A percentile compares a stretch with the other conserved stretches of the same genome.
Evolutionary conservation across 2,329 filamentous ascomycete genomes (phyloP).

Genomic region (Aureobasidium sp.): DNA sequence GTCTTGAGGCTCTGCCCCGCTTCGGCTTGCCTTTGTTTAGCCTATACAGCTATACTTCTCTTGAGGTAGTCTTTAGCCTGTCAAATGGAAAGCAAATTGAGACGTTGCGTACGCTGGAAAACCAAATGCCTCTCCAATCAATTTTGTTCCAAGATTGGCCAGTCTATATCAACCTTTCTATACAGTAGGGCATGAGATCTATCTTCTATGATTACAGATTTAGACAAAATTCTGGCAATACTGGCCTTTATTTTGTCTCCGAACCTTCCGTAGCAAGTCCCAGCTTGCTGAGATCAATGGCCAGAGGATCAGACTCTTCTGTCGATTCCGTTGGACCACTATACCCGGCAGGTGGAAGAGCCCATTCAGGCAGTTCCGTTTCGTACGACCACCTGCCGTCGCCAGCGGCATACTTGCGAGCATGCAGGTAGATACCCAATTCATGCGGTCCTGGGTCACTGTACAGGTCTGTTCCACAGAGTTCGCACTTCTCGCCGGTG

Average conservation of each 20-base stretch:
- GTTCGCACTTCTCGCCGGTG: slow-evolving; percentile 72
- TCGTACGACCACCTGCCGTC: slow-evolving; percentile 81
- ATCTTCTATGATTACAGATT: neutral
- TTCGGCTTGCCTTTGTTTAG: slow-evolving; percentile 3
- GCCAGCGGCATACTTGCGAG: slow-evolving; percentile 78
- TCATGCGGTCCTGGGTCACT: slow-evolving; percentile 88
- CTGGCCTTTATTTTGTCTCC: neutral
- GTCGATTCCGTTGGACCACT: slow-evolving; percentile 64
- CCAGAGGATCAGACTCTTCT: slow-evolving; percentile 40
- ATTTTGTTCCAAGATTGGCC: no score
- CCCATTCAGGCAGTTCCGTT: slow-evolving; percentile 80
- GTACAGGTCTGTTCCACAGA: slow-evolving; percentile 84
- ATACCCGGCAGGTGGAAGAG: slow-evolving; percentile 66
- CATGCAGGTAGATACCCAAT: slow-evolving; percentile 88
- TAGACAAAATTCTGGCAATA: neutral
- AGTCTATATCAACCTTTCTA: neutral
- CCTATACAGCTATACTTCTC: neutral
- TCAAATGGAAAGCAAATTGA: neutral
- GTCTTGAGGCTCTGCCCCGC: neutral
- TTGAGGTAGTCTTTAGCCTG: neutral
- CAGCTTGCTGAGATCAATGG: slow-evolving; percentile 37
- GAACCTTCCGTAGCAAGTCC: slow-evolving; percentile 18
- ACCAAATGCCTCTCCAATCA: neutral
- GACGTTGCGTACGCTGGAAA: no score
- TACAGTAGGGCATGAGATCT: neutral